Evolutionary conservation across 345 rosid species (phyloP).

Genomic region (Moricandia moricandioides): DNA sequence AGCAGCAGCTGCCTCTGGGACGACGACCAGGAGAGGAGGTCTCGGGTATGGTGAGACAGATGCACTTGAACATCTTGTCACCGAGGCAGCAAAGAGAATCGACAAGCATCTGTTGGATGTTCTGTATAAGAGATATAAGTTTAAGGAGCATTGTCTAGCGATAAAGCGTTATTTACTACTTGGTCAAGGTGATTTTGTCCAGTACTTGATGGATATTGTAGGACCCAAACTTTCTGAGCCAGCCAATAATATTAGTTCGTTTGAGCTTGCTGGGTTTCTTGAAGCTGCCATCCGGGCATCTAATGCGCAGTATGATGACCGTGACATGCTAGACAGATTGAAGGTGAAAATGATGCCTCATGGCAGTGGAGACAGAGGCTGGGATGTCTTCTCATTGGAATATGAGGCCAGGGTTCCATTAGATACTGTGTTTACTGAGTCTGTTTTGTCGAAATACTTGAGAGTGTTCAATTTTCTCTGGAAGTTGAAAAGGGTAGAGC

Average conservation of each 20-base stretch:
- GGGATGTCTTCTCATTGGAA: slow-evolving; percentile 97
- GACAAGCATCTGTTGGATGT: slow-evolving; percentile 88
- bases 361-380: slow-evolving; percentile 82
- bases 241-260: slow-evolving; percentile 90
- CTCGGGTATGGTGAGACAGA: slow-evolving; percentile 95
- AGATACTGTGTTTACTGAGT: slow-evolving; percentile 87
- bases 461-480: slow-evolving; percentile 93
- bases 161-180: slow-evolving; percentile 90
- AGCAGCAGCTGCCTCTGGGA: slow-evolving; percentile 93
- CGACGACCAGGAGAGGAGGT: slow-evolving; percentile 84
- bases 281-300: slow-evolving; percentile 95
- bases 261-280: slow-evolving; percentile 87
- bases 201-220: slow-evolving; percentile 86
- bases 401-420: slow-evolving; percentile 93
- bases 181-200: slow-evolving; percentile 99
- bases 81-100: slow-evolving; percentile 94
- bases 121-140: slow-evolving; percentile 69
- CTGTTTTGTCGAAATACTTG: slow-evolving; percentile 78
- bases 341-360: slow-evolving; percentile 98
- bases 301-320: slow-evolving; percentile 96
- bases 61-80: slow-evolving; percentile 87
- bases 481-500: slow-evolving; percentile 96
- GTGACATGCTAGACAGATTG: slow-evolving; percentile 84
- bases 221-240: slow-evolving; percentile 97
- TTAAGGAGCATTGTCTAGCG: slow-evolving; percentile 94